These are phyloP conservation scores for Cyclaneusma minus DNA, from an alignment of 2,329 filamentous ascomycete species.

Conservation along the genomic window DNA sequence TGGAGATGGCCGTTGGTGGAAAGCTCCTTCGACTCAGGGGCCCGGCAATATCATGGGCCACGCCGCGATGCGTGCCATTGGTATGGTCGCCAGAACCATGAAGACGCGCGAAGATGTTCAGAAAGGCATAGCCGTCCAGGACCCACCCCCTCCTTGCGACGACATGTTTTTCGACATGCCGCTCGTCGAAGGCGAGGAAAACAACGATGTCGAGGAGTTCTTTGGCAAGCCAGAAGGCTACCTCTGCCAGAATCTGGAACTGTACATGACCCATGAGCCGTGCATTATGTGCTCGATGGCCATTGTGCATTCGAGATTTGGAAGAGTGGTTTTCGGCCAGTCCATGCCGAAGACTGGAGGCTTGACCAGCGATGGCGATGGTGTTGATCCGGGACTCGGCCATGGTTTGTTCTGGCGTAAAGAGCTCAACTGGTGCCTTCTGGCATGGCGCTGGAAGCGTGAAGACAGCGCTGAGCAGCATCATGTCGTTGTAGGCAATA, in stretches of 20 bases:
- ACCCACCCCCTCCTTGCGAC: conserved; percentile 27
- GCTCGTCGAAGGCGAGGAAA: conserved; percentile 48
- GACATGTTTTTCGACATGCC: conserved; percentile 55
- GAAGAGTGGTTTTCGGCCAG: conserved; percentile 64
- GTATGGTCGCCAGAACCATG: conserved; percentile 50
- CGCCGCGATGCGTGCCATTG: conserved; percentile 62
- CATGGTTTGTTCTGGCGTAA: conserved; percentile 56
- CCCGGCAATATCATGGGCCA: conserved; percentile 66
- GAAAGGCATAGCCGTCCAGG: conserved; percentile 3
- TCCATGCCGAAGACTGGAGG: conserved; percentile 72
- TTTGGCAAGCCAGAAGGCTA: conserved; percentile 66
- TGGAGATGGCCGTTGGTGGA: conserved; percentile 58
- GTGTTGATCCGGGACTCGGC: conserved; percentile 36
- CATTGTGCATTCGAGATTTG: conserved; percentile 84
- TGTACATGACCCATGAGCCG: conserved; percentile 91
- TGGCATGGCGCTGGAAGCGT: conserved; percentile 69
- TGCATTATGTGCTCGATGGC: conserved; percentile 97
- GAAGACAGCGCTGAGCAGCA: no score
- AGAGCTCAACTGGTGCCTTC: conserved; percentile 74
- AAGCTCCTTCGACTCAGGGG: conserved; percentile 27
- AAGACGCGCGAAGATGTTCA: conserved; percentile 10
- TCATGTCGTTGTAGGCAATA: no score
- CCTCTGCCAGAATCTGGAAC: conserved; percentile 81
- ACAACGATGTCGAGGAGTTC: conserved; percentile 41
- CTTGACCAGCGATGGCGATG: conserved; percentile 57